Percentiles rank a stretch among this genome's conserved stretches.
Evolutionary conservation across 148 eudicot genomes (phyloP).

Genomic region (Rheum nobile): DNA sequence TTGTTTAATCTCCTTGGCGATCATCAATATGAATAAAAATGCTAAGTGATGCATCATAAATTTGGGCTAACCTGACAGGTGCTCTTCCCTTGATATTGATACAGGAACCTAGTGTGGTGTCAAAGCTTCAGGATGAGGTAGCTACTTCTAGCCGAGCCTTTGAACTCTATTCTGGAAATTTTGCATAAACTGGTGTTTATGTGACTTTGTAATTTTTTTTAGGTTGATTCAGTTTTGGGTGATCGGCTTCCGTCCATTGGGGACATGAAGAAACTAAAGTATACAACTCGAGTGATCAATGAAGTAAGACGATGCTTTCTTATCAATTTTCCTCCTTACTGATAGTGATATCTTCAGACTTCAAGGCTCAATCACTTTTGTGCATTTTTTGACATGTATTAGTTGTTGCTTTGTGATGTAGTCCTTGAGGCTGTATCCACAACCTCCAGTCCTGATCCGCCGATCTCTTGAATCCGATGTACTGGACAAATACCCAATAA

Average conservation of each 20-base stretch:
- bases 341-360: background rate
- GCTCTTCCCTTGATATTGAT: slow-evolving; percentile 1
- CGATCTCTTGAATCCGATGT: slow-evolving; percentile 74
- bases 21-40: background rate
- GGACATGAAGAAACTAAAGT: slow-evolving; percentile 93
- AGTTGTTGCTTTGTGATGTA: slow-evolving; percentile 18
- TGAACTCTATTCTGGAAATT: background rate
- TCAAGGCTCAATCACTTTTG: background rate
- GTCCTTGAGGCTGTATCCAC: slow-evolving; percentile 98
- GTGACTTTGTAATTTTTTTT: slow-evolving; percentile 4
- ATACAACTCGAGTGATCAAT: slow-evolving; percentile 81
- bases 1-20: background rate
- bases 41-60: background rate
- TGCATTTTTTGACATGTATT: background rate
- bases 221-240: slow-evolving; percentile 94
- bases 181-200: background rate
- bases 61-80: background rate
- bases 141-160: background rate
- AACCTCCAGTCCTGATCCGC: slow-evolving; percentile 93
- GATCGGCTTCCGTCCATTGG: slow-evolving; percentile 82
- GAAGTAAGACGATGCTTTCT: slow-evolving; percentile 48
- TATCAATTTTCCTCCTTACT: background rate
- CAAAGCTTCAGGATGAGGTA: slow-evolving; percentile 92
- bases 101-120: slow-evolving; percentile 75
- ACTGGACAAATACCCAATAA: slow-evolving; percentile 85